Percentiles rank a stretch among this genome's conserved stretches.
phyloP scores from a whole-genome alignment of 345 rosid genomes.

The Rhodamnia rubescens region DNA sequence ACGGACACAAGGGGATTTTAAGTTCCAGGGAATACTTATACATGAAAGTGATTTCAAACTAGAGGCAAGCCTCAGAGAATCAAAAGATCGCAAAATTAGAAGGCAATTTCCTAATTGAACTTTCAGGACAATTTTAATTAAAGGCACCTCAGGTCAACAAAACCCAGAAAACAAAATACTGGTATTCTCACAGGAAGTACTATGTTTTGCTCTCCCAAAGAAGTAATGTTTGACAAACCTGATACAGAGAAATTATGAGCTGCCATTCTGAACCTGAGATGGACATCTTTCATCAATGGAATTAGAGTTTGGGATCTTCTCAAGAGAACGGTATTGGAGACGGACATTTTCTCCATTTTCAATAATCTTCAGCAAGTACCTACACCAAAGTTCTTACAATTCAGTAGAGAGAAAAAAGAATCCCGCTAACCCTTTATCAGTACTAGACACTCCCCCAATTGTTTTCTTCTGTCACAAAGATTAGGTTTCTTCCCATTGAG shows the following conservation, averaged over 20 bases:
- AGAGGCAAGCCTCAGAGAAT: background rate
- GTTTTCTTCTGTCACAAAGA: background rate
- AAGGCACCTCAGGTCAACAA: background rate
- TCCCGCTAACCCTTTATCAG: background rate
- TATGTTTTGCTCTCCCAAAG: background rate
- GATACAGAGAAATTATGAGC: slow-evolving; percentile 12
- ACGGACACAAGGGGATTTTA: background rate
- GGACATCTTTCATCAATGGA: slow-evolving; percentile 39
- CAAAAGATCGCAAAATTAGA: background rate
- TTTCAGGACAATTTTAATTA: background rate
- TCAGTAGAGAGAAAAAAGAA: background rate
- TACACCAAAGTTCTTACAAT: slow-evolving; percentile 5
- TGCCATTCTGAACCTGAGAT: slow-evolving; percentile 43
- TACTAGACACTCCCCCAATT: background rate
- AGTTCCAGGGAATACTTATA: background rate
- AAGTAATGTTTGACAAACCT: background rate
- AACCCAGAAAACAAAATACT: background rate
- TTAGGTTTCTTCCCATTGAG: background rate
- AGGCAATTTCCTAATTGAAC: background rate
- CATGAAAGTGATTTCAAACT: background rate
- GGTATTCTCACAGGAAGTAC: background rate
- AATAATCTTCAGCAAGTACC: slow-evolving; percentile 76
- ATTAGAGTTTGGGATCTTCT: slow-evolving; percentile 32
- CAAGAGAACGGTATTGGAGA: slow-evolving; percentile 89
- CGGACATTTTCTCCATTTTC: slow-evolving; percentile 83